These are phyloP conservation scores for Trichoderma sp. DNA, from an alignment of 2,329 filamentous ascomycete genomes.

Conservation along the genomic window DNA sequence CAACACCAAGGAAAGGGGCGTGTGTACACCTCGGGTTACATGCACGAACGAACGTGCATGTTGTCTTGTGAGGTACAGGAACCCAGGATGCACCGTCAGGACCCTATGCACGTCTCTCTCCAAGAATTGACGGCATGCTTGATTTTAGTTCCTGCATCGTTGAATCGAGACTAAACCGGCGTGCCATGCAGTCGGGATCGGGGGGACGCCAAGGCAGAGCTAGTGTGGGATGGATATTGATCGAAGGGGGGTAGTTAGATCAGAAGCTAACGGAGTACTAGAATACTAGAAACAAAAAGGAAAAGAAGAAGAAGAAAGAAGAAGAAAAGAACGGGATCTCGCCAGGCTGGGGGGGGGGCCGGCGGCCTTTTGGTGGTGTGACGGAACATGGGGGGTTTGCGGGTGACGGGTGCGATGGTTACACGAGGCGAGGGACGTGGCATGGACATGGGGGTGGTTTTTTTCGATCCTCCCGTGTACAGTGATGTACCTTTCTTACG, in stretches of 20 bases:
- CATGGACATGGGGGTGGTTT: not conserved
- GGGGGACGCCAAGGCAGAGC: slow-evolving; percentile 2
- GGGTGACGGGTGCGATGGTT: slow-evolving; percentile 22
- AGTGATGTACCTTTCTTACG: not conserved
- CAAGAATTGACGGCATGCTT: not conserved
- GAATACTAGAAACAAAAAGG: not conserved
- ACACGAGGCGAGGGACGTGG: slow-evolving; percentile 4
- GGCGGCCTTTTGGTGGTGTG: not conserved
- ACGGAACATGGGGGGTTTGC: slow-evolving; percentile 22
- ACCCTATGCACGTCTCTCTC: slow-evolving; percentile 13
- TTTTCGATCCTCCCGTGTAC: not conserved
- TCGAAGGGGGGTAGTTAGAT: not conserved
- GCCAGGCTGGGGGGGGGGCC: not conserved
- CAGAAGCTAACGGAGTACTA: not conserved
- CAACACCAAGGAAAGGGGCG: slow-evolving; percentile 2
- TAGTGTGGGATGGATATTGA: not conserved
- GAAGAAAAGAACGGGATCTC: not conserved
- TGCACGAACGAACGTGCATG: not conserved
- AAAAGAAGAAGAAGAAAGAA: not conserved
- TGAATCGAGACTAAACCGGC: slow-evolving; percentile 17
- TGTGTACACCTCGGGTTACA: too few relatives aligned
- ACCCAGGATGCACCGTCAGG: not conserved
- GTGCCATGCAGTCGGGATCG: slow-evolving; percentile 22
- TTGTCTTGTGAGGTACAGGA: not conserved
- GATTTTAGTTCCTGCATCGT: slow-evolving; percentile 2